A percentile compares a stretch with the other conserved stretches of the same genome.
These are phyloP conservation scores for Fereydounia khargensis DNA, from an alignment of 1,284 basidiomycete genomes.

Conservation along the genomic window DNA sequence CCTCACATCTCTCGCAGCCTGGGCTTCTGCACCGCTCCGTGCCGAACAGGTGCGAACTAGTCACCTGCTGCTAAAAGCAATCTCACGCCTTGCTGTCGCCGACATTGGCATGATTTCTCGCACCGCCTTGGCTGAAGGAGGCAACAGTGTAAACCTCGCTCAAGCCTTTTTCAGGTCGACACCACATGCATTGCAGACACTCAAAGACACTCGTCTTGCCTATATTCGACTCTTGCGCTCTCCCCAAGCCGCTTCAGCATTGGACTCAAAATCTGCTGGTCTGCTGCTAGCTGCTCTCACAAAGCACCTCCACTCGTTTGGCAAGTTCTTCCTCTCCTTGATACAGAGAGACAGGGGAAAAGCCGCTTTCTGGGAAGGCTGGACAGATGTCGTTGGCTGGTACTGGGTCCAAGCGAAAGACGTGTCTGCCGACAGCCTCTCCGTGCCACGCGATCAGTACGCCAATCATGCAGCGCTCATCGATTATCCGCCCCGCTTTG, in stretches of 20 bases:
- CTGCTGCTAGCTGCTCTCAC: constrained; percentile 37
- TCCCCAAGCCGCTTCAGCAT: constrained; percentile 5
- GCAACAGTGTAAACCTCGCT: constrained; percentile 36
- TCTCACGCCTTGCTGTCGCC: constrained; percentile 41
- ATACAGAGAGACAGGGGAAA: constrained; percentile 44
- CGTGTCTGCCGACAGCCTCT: constrained; percentile 21
- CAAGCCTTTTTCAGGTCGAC: constrained; percentile 49
- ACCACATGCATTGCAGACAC: constrained; percentile 33
- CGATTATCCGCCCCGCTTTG: constrained; percentile 44
- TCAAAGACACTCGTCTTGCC: constrained; percentile 31
- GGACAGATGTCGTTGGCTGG: constrained; percentile 52
- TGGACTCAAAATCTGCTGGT: constrained; percentile 4
- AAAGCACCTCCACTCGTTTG: constrained; percentile 48
- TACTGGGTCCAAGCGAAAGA: constrained; percentile 48
- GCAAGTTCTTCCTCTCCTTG: constrained; percentile 52
- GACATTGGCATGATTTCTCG: constrained; percentile 47
- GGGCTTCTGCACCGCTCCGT: constrained; percentile 33
- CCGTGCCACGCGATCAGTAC: constrained; percentile 28
- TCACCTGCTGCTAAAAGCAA: constrained; percentile 48
- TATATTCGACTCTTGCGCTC: constrained; percentile 27
- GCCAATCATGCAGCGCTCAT: constrained; percentile 26
- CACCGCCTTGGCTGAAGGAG: constrained; percentile 18
- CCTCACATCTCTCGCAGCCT: constrained; percentile 20
- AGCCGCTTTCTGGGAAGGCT: constrained; percentile 48
- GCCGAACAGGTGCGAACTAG: constrained; percentile 46